phyloP scores from a whole-genome alignment of 805 yeast species.

The Geotrichum ghanense region DNA sequence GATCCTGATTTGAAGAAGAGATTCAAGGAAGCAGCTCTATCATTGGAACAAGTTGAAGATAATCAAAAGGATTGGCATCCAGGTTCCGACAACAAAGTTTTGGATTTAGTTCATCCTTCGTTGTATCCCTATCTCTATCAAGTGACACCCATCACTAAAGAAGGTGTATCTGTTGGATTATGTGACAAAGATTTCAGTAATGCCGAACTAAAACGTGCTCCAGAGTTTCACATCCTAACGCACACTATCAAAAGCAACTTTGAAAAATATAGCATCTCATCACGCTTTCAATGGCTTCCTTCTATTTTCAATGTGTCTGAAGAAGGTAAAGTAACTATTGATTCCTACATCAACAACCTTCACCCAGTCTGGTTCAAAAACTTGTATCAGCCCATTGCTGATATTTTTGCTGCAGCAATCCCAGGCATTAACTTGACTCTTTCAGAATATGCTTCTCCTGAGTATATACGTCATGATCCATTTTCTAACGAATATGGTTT shows the following conservation, averaged over 20 bases:
- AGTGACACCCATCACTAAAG: constrained; percentile 16
- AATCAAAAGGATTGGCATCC: constrained; percentile 29
- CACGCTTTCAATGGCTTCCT: constrained; percentile 32
- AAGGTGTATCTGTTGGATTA: not conserved
- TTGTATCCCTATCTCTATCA: constrained; percentile 27
- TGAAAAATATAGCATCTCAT: constrained; percentile 11
- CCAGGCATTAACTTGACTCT: constrained; percentile 27
- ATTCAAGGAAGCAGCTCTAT: constrained; percentile 9
- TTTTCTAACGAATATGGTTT: constrained; percentile 16
- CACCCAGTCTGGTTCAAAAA: constrained; percentile 24
- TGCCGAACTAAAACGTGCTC: constrained; percentile 4
- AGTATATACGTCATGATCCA: constrained; percentile 14
- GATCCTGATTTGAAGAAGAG: constrained; percentile 6
- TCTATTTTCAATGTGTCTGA: constrained; percentile 15
- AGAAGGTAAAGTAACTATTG: constrained; percentile 16
- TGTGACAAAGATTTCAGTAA: constrained; percentile 1
- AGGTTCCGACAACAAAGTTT: constrained; percentile 27
- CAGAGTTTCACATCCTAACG: not conserved
- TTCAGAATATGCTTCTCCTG: constrained; percentile 12
- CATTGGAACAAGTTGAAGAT: constrained; percentile 12
- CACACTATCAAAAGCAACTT: constrained; percentile 2
- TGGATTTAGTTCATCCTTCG: constrained; percentile 33
- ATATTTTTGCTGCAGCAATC: constrained; percentile 22
- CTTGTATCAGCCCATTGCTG: constrained; percentile 25
- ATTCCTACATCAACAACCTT: constrained; percentile 32